Evolutionary conservation across 345 rosid genomes (phyloP).

Genomic region (Syzygium grande): DNA sequence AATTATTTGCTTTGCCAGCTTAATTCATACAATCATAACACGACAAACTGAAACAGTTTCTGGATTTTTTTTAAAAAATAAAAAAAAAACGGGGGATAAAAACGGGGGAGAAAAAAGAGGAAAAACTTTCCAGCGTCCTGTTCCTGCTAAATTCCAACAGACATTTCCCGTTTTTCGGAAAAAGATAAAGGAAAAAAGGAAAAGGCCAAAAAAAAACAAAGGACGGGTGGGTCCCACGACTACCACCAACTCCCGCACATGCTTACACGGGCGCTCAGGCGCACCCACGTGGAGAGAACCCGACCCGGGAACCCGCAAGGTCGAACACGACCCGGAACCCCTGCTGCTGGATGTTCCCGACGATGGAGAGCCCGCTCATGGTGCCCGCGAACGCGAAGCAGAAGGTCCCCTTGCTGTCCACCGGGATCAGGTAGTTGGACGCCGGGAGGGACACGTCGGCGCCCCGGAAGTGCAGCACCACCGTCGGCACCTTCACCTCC

Average conservation of each 20-base stretch:
- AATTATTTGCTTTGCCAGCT: background rate
- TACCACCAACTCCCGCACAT: background rate
- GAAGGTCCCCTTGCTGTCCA: constrained; percentile 58
- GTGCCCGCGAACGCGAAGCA: constrained; percentile 98
- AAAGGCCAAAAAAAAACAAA: no score
- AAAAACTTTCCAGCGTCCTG: background rate
- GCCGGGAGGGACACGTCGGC: constrained; percentile 93
- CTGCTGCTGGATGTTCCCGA: constrained; percentile 96
- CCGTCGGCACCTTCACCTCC: constrained; percentile 92
- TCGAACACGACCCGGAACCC: constrained; percentile 90
- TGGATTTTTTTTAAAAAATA: background rate
- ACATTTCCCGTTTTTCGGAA: background rate
- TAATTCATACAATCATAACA: background rate
- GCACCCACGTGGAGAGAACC: constrained; percentile 91
- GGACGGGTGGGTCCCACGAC: background rate
- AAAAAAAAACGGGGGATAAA: background rate
- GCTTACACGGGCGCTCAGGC: constrained; percentile 10
- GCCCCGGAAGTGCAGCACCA: constrained; percentile 78
- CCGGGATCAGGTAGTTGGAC: constrained; percentile 81
- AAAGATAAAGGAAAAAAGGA: background rate
- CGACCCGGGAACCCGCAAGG: constrained; percentile 58
- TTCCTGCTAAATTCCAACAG: background rate
- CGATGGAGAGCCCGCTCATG: constrained; percentile 68
- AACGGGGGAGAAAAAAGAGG: background rate
- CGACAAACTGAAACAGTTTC: background rate